phyloP scores from a whole-genome alignment of 179 eudicot genomes.

The Gypsophila paniculata region DNA sequence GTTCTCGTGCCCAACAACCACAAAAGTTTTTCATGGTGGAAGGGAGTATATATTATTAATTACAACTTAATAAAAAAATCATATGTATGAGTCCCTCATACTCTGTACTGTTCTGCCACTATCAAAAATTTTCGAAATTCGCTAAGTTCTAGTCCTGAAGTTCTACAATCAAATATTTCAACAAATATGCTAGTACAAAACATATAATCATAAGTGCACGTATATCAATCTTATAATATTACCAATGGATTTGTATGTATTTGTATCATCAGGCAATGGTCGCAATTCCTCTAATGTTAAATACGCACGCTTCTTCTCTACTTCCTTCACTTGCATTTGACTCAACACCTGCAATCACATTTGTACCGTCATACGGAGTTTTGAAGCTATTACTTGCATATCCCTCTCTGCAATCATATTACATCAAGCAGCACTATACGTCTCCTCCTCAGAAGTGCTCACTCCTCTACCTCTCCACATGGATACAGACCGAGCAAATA shows the following conservation, averaged over 20 bases:
- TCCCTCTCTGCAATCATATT: too few relatives aligned
- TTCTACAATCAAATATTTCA: too few relatives aligned
- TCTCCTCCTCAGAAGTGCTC: too few relatives aligned
- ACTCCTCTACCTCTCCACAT: too few relatives aligned
- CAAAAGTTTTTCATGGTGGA: too few relatives aligned
- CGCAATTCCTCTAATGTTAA: slow-evolving; percentile 87
- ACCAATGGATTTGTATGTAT: slow-evolving; percentile 95
- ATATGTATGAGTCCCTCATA: too few relatives aligned
- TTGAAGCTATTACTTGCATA: too few relatives aligned
- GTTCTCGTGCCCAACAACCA: too few relatives aligned
- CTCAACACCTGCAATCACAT: slow-evolving; percentile 56
- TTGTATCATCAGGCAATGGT: slow-evolving; percentile 75
- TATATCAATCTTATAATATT: not conserved
- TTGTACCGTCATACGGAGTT: too few relatives aligned
- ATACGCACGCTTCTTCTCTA: slow-evolving; percentile 90
- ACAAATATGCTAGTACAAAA: not conserved
- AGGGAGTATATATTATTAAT: not conserved
- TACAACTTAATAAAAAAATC: not conserved
- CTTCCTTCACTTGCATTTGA: slow-evolving; percentile 76
- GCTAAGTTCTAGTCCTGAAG: not conserved
- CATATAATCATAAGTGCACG: not conserved
- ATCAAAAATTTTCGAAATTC: not conserved
- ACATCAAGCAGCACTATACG: not conserved
- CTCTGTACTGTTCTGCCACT: too few relatives aligned
- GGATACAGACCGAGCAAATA: too few relatives aligned